Conservation (phyloP, 441 rosid species). For the Breynia disticha region DNA sequence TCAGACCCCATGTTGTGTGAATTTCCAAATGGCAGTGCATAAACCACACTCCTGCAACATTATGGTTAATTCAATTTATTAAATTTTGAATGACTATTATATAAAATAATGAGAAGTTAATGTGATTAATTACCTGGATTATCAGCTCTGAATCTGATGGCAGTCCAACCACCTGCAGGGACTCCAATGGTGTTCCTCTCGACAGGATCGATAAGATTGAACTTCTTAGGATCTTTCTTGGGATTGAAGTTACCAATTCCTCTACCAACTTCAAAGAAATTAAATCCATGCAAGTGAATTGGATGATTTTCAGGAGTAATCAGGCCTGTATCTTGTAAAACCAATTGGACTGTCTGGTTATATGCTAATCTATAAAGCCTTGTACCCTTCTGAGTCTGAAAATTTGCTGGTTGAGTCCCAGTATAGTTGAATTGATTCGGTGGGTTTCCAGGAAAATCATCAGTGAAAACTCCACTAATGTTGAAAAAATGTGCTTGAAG, state of each 20-base stretch:
- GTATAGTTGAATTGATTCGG: constrained; percentile 44
- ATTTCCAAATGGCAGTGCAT: constrained; percentile 71
- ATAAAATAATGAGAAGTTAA: not conserved
- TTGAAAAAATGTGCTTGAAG: constrained; percentile 78
- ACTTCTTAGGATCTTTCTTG: constrained; percentile 46
- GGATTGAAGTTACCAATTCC: constrained; percentile 68
- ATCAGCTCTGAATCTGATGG: constrained; percentile 76
- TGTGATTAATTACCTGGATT: constrained; percentile 52
- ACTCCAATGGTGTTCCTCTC: constrained; percentile 91
- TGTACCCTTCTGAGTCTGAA: constrained; percentile 54
- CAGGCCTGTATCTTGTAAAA: constrained; percentile 72
- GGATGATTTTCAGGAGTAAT: constrained; percentile 80
- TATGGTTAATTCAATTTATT: not conserved
- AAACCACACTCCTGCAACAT: constrained; percentile 48
- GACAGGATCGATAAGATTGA: constrained; percentile 77
- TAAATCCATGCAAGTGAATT: constrained; percentile 72
- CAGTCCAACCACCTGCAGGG: constrained; percentile 89
- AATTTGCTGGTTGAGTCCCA: constrained; percentile 44
- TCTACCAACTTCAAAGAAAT: constrained; percentile 60
- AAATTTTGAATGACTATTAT: too few relatives aligned
- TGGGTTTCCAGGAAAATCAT: constrained; percentile 68
- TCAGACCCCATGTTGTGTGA: constrained; percentile 87
- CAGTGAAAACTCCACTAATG: constrained; percentile 62
- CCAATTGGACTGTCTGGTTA: constrained; percentile 64
- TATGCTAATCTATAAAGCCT: constrained; percentile 53